phyloP scores from a whole-genome alignment of 2,329 filamentous ascomycete genomes.

The Aspergillus pseudoglaucus region DNA sequence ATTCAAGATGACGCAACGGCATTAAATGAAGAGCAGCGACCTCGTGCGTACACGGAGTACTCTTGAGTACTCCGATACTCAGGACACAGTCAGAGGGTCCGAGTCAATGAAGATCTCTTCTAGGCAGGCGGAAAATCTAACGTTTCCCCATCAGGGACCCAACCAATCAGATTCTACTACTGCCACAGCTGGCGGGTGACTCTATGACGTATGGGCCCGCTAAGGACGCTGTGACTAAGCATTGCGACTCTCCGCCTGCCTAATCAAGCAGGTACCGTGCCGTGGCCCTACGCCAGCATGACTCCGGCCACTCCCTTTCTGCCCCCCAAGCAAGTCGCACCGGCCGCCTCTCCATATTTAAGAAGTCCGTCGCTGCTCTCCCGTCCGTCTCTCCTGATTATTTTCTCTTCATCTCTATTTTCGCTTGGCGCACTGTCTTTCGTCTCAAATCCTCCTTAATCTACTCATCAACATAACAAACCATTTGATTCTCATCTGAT shows the following conservation, averaged over 20 bases:
- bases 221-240: not conserved
- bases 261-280: not conserved
- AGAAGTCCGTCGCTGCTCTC: slow-evolving; percentile 3
- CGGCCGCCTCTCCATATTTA: slow-evolving; percentile 8
- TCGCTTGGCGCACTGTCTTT: not conserved
- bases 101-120: slow-evolving; percentile 1
- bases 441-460: not conserved
- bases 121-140: slow-evolving; percentile 7
- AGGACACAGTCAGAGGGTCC: not conserved
- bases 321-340: not conserved
- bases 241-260: not conserved
- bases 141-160: not conserved
- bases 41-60: not conserved
- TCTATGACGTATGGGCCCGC: not conserved
- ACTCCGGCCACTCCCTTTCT: slow-evolving; percentile 2
- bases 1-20: too few relatives aligned
- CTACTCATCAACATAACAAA: slow-evolving; percentile 20
- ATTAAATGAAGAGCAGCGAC: not conserved
- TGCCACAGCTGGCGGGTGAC: not conserved
- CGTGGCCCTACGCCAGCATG: slow-evolving; percentile 7
- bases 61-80: not conserved
- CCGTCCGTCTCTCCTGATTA: slow-evolving; percentile 1
- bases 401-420: not conserved
- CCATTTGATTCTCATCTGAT: not conserved
- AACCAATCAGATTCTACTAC: slow-evolving; percentile 1